Base-by-base conservation (phyloP, 805 yeast species). In the Danielozyma ontarioensis region DNA sequence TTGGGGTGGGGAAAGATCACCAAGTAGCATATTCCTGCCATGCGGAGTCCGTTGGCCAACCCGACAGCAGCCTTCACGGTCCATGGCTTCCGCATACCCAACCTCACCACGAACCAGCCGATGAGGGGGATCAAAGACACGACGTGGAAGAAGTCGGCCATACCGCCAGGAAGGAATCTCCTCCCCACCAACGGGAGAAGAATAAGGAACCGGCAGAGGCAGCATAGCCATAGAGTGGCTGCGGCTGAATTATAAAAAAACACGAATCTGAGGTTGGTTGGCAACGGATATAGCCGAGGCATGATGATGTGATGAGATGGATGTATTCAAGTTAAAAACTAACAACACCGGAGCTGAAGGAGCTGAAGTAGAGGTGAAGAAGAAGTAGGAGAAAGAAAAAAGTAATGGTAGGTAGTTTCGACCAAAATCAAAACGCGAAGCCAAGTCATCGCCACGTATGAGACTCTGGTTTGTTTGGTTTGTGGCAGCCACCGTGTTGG, bases 81-180 rank as follows among this genome's bases (percentile, higher is more conserved):
- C n/a, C n/a, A n/a, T n/a, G n/a, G n/a, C n/a, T n/a, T n/a, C n/a
- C n/a, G n/a, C n/a, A n/a, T n/a, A n/a, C n/a, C 13, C 27, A 45
- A 36, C n/a, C 17, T 32, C 8, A 44, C 33, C 13, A 39, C 21
- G 15, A 41, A 22, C 31, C 32, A 35, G 4, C 51, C 57, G 2
- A 53, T 29, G 13, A 63, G 43, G 8, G 71, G 70, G 6, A 57
- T 37, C 13, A 60, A 36, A 2, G 70, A 42, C 18, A 66, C 64
- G 8, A 57, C 57, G 29, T 65, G 71, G 44, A 78, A 72, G 55
- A 78, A 81, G 42, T 75, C 83, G 28, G 84, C 83, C 10, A 82
- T 76, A 0, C 86, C 88, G 5, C 81, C 86, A 1, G 87, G 83
- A 14, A 81, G 53, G 42, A 78, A 81, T 41, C 63, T 64, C 21